phyloP scores from a whole-genome alignment of 345 rosid genomes.

The Raphanus sativus region DNA sequence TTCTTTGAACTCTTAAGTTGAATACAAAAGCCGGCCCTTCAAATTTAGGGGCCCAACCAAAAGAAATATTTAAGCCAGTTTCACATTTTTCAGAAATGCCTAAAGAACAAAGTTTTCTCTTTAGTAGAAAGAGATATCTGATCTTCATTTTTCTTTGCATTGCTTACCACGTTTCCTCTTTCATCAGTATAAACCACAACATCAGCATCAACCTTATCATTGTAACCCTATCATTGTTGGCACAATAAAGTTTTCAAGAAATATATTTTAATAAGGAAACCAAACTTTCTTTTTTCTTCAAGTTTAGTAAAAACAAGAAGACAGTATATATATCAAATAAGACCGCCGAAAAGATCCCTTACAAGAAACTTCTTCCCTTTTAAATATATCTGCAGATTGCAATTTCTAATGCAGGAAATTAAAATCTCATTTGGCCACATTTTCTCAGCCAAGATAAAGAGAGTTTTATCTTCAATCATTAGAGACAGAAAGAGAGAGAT shows the following conservation, averaged over 20 bases:
- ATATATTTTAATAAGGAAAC: not conserved
- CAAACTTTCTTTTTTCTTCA: conserved; percentile 4
- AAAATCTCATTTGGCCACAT: conserved; percentile 26
- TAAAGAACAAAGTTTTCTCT: not conserved
- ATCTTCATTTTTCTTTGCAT: too few species aligned
- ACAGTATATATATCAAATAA: conserved; percentile 15
- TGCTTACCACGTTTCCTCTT: too few species aligned
- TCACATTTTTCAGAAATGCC: too few species aligned
- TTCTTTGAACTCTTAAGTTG: not conserved
- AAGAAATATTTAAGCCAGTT: not conserved
- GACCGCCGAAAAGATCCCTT: conserved; percentile 9
- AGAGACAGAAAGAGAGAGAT: conserved; percentile 12
- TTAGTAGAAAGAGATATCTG: not conserved
- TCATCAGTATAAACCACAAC: conserved; percentile 32
- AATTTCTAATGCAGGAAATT: conserved; percentile 8
- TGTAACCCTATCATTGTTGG: conserved; percentile 67
- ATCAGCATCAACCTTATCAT: conserved; percentile 50
- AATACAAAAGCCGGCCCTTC: not conserved
- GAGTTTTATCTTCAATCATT: conserved; percentile 26
- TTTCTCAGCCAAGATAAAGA: conserved; percentile 5
- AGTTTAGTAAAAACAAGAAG: conserved; percentile 19
- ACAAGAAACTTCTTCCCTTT: conserved; percentile 10
- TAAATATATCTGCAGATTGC: conserved; percentile 16
- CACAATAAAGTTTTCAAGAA: not conserved
- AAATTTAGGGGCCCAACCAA: not conserved